A percentile compares a stretch with the other conserved stretches of the same genome.
Evolutionary conservation across 129 eudicot species (phyloP).

Genomic region (Lactuca saligna): DNA sequence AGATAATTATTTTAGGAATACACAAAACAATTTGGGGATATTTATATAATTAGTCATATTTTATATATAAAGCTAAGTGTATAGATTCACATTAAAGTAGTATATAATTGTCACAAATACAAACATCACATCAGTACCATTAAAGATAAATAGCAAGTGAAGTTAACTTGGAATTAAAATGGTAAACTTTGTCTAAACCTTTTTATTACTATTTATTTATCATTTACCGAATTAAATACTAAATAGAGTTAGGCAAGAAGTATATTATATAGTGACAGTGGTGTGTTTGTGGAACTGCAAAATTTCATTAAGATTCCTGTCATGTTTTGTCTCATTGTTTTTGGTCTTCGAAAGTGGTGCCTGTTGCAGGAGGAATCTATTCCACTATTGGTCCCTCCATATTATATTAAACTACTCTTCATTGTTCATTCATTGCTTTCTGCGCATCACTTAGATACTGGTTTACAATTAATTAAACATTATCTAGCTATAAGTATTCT

Average conservation of each 20-base stretch:
- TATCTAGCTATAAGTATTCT: not conserved
- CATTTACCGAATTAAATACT: not conserved
- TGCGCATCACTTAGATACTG: slow-evolving; percentile 37
- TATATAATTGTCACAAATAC: too few species aligned
- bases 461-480: slow-evolving; percentile 9
- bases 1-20: not conserved
- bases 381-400: slow-evolving; percentile 26
- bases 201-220: not conserved
- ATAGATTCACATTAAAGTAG: not conserved
- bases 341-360: slow-evolving; percentile 30
- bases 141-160: slow-evolving; percentile 5
- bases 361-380: slow-evolving; percentile 41
- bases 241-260: slow-evolving; percentile 14
- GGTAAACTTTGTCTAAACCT: slow-evolving; percentile 1
- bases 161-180: not conserved
- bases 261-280: slow-evolving; percentile 11
- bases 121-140: too few species aligned
- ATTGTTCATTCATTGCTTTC: slow-evolving; percentile 22
- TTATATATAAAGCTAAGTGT: not conserved
- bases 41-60: not conserved
- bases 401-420: slow-evolving; percentile 15
- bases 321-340: slow-evolving; percentile 27
- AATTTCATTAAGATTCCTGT: slow-evolving; percentile 33
- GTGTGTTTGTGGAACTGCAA: slow-evolving; percentile 35
- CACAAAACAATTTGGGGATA: too few species aligned